phyloP scores from a whole-genome alignment of 371 early-diverging fungal genomes.

The Lichtheimia corymbifera region DNA sequence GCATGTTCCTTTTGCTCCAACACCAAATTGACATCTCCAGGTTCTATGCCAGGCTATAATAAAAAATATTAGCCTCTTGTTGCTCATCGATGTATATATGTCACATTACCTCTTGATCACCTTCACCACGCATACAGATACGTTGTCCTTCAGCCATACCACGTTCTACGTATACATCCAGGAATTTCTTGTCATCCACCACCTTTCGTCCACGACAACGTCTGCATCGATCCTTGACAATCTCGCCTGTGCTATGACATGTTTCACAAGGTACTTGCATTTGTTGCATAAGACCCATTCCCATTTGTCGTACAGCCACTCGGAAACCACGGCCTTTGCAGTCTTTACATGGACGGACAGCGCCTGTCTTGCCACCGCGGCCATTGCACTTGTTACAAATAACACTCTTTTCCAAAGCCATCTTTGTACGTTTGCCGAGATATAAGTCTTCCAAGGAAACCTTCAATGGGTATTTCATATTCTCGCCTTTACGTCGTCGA shows the following conservation, averaged over 20 bases:
- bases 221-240: conserved; percentile 86
- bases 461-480: conserved; percentile 57
- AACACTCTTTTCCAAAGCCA: conserved; percentile 37
- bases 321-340: conserved; percentile 93
- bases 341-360: conserved; percentile 70
- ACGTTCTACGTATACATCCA: conserved; percentile 90
- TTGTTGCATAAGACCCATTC: conserved; percentile 96
- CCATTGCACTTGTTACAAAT: conserved; percentile 69
- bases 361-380: conserved; percentile 52
- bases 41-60: conserved; percentile 54
- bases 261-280: conserved; percentile 73
- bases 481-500: conserved; percentile 63
- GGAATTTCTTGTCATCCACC: conserved; percentile 79
- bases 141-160: conserved; percentile 91
- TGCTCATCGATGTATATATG: neutral
- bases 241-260: conserved; percentile 72
- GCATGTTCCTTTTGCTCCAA: conserved; percentile 83
- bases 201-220: conserved; percentile 85
- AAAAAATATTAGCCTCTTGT: neutral
- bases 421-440: conserved; percentile 60
- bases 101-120: conserved; percentile 73
- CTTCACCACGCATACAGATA: conserved; percentile 89
- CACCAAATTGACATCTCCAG: conserved; percentile 90
- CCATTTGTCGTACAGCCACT: conserved; percentile 89
- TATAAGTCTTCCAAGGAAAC: conserved; percentile 89